Evolutionary conservation across 2,329 filamentous ascomycete species (phyloP).

Genomic region (Hypomyces perniciosus): DNA sequence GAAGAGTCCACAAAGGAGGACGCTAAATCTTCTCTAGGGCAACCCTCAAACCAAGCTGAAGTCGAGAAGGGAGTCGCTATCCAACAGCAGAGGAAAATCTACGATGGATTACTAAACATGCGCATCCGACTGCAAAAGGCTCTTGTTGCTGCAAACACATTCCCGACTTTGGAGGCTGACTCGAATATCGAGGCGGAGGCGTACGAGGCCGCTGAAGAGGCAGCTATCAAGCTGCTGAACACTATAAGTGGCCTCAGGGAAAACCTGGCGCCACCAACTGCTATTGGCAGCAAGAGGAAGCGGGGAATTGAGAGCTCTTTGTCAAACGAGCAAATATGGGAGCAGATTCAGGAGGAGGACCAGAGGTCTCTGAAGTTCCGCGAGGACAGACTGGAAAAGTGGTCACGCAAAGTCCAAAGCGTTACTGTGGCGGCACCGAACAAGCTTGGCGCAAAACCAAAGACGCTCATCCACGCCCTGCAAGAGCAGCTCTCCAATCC

Average conservation of each 20-base stretch:
- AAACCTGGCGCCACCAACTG: constrained; percentile 47
- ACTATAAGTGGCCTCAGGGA: constrained; percentile 67
- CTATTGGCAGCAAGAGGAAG: constrained; percentile 57
- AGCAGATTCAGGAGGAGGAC: constrained; percentile 63
- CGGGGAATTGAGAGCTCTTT: constrained; percentile 47
- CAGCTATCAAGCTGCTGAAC: constrained; percentile 78
- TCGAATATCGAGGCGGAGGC: constrained; percentile 39
- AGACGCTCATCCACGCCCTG: constrained; percentile 57
- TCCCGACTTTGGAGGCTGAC: constrained; percentile 43
- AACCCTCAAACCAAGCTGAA: constrained; percentile 44
- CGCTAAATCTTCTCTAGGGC: constrained; percentile 28
- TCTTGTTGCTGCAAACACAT: constrained; percentile 72
- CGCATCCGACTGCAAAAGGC: constrained; percentile 93
- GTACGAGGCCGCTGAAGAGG: constrained; percentile 74
- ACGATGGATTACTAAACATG: constrained; percentile 82
- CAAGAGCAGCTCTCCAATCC: constrained; percentile 61
- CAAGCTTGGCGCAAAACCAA: constrained; percentile 25
- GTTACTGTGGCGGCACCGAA: constrained; percentile 37
- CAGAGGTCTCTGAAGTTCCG: constrained; percentile 52
- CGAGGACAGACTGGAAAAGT: constrained; percentile 74
- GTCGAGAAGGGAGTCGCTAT: constrained; percentile 81
- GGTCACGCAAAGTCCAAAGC: constrained; percentile 64
- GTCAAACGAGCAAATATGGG: constrained; percentile 63
- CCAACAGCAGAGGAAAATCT: constrained; percentile 76
- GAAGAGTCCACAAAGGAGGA: constrained; percentile 18